Evolutionary conservation across 192 early-diverging fungal genomes (phyloP), one percentile per base, ranked within the genome.

Genomic region (Lobosporangium transversale): DNA sequence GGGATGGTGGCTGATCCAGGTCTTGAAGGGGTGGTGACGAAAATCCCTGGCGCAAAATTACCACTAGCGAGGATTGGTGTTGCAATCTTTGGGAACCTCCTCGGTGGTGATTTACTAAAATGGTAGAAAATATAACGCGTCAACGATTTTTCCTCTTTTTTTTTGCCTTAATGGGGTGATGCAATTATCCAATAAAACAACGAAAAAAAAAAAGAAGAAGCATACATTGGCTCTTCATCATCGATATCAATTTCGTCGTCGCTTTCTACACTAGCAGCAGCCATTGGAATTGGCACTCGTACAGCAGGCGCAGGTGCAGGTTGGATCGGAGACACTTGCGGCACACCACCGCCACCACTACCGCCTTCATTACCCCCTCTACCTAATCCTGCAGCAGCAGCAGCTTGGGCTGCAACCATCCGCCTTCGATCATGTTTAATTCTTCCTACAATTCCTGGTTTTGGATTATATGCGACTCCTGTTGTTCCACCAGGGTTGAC

Each of bases 161-260:
- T n/a, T n/a, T n/a, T n/a, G n/a, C n/a, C n/a, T n/a, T n/a, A n/a
- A n/a, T n/a, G n/a, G n/a, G n/a, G n/a, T n/a, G n/a, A n/a, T n/a
- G n/a, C n/a, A n/a, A n/a, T n/a, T n/a, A n/a, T n/a, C n/a, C n/a
- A n/a, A n/a, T 35, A 45, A 36, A 61, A 21, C 53, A 50, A n/a
- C 27, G 32, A 45, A 61, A 9, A 32, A 44, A 2, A 10, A 63
- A 50, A 30, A 30, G 33, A n/a, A 31, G 32, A 11, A 27, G 31
- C 70, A 51, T 79, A 82, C 81, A 59, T 32, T 52, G 53, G 86
- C 27, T 90, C 90, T 43, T 89, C 87, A 35, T 86, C 87, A 33
- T 91, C 90, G 8, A 89, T 54, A 47, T 89, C 84, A 36, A 86
- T 90, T 31, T 84, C 87, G 50, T 88, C 86, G 55, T 89, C 88